Base-by-base conservation (phyloP, 1,284 basidiomycete species). In the Chiua sp. region DNA sequence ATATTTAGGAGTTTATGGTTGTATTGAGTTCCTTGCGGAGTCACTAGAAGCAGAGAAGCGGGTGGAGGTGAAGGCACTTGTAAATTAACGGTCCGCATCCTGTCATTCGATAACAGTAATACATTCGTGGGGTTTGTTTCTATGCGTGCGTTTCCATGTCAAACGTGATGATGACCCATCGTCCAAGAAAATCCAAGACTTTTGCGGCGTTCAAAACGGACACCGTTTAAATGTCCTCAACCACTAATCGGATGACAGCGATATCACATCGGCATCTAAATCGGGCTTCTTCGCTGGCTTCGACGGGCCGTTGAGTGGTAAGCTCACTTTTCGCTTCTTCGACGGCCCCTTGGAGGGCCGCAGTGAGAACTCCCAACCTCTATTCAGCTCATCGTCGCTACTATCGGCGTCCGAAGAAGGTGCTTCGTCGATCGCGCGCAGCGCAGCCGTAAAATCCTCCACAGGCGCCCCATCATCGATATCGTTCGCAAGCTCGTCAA, bases 201-300 rank as follows among this genome's bases (percentile, higher is more conserved):
- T 18, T 16, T 13, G 37, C n/a, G 39, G 39, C 39, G 18, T 42
- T 42, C n/a, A 20, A n/a, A 42, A 3, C 39, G 39, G n/a, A n/a
- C 39, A 42, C 39, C 20, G 2, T n/a, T n/a, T n/a, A 16, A 42
- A 42, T n/a, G 20, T 42, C 39, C n/a, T 42, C 18, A 42, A 42
- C 39, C n/a, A 11, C 55, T 64, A 74, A 51, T 74, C 73, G 6
- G 70, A 72, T n/a, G 70, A 72, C 32, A 74, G 52, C 20, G 67
- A 75, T 58, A 72, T 71, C 37, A 74, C 69, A 0, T 75, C 73
- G 48, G 46, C 47, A n/a, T 71, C 65, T 7, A 48, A 47, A 35
- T 51, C 23, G 39, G 4, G 44, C 48, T 57, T 57, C 28, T 32
- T 53, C 37, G 22, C 32, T 32, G 35, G 30, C 32, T 55, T 48